Base-by-base conservation (phyloP, 805 yeast species). In the Komagataella pseudopastoris region DNA sequence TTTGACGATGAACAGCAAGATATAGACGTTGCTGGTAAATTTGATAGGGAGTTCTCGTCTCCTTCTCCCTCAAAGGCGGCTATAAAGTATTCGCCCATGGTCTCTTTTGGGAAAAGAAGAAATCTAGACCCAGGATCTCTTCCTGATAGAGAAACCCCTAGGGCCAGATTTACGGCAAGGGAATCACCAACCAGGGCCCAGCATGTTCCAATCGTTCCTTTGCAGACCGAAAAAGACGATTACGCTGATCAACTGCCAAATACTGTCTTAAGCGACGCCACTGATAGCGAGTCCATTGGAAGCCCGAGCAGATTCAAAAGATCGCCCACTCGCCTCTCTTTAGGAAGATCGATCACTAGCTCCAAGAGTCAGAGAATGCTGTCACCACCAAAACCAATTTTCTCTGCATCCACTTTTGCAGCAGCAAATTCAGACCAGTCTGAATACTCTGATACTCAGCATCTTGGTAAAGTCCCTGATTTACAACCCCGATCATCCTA, bases 171-270 rank as follows among this genome's bases (percentile, higher is more conserved):
- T 58, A 83, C 93, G 2, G 69, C 78, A 51, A 66, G 78, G 56
- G 90, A 86, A 63, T 82, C 95, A 0, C 93, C 95, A 39, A 76
- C 71, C 52, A 76, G 89, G 61, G 73, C 73, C 46, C 70, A 68
- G 45, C 75, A 74, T 45, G 71, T 71, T 3, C 72, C 81, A 5
- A 68, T 81, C 3, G 65, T 76, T 12, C 23, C 48, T n/a, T 10
- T 44, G 17, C 22, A 23, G 18, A 72, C 81, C 49, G 68, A 71
- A 24, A 71, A 71, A 51, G 70, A 71, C 50, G 71, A 71, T 48
- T 66, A 65, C 45, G 70, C 66, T 16, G 61, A 58, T 6, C 59
- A 56, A 43, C 68, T 63, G 14, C 62, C 60, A 18, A 59, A 57
- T 48, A 68, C 71, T 39, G 72, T 71, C 30, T 67, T 69, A 44